phyloP scores from a whole-genome alignment of 2,329 filamentous ascomycete species.

The Capronia americana region DNA sequence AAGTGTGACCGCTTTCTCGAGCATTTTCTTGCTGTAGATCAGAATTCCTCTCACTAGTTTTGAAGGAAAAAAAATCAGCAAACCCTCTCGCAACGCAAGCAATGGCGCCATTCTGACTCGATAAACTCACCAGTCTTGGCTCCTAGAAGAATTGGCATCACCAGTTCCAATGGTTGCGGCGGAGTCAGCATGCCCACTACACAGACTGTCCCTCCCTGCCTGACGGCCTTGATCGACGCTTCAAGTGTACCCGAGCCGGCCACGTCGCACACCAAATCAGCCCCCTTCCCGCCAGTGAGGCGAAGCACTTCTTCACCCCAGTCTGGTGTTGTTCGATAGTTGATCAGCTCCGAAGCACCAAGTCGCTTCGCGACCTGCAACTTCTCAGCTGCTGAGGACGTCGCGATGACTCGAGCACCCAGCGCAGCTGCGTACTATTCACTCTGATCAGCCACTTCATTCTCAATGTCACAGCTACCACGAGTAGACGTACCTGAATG shows the following conservation, averaged over 20 bases:
- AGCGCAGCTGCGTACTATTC: conserved; percentile 53
- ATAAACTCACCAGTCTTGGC: conserved; percentile 5
- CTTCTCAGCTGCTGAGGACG: conserved; percentile 59
- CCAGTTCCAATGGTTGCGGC: conserved; percentile 10
- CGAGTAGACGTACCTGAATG: conserved; percentile 41
- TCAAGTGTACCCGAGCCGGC: conserved; percentile 50
- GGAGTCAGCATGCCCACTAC: conserved; percentile 18
- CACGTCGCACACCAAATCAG: conserved; percentile 50
- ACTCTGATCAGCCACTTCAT: not conserved
- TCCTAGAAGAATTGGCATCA: conserved; percentile 12
- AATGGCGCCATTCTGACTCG: not conserved
- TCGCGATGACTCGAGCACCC: conserved; percentile 55
- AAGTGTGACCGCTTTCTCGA: conserved; percentile 15
- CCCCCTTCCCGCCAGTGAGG: conserved; percentile 54
- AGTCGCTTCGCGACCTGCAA: conserved; percentile 47
- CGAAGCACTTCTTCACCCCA: conserved; percentile 55
- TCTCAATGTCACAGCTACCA: not conserved
- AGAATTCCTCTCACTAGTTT: conserved; percentile 13
- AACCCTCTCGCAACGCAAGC: not conserved
- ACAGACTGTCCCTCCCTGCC: conserved; percentile 9
- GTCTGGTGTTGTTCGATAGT: conserved; percentile 55
- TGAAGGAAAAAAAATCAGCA: not conserved
- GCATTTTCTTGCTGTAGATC: conserved; percentile 15
- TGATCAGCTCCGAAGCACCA: conserved; percentile 56
- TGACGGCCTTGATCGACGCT: conserved; percentile 13